Base-by-base conservation (phyloP, 768 basidiomycete genomes). In the Leucosporidium scottii region DNA sequence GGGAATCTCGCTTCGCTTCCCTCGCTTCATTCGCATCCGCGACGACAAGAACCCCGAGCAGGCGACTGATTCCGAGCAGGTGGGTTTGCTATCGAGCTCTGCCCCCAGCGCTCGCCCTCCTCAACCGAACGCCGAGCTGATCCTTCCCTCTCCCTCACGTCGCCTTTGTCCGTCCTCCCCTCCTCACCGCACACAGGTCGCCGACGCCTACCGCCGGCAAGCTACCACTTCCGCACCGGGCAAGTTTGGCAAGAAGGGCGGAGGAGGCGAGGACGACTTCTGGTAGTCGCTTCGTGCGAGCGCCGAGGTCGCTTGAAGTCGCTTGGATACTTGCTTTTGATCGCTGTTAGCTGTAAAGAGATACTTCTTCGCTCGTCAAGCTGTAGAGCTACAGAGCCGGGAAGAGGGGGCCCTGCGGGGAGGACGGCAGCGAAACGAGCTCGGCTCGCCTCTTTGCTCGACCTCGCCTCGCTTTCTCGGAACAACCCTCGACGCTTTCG, bases 41-140 rank as follows among this genome's bases (percentile, higher is more conserved):
- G 96, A 98, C 69, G 96, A 99, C 79, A 99, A 99, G 79, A 82
- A 82, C 31, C 87, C 87, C 20, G 93, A 97, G 68, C 90, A 96
- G 79, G 91, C 91, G 28, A 98, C 96, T 17, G 86, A 87, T 5
- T 86, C 92, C 9, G 93, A 98, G 75, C 91, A 93, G 84, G 91
- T 90, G 55, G 51, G 68, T 61, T 28, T 9, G 34, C 18, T 7
- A 18, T 23, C 21, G 4, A 8, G 27, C 20, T 28, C 8, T 6
- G 8, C 4, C 9, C 17, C 5, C 39, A 8, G 8, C 39, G 39
- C 8, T 3, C 39, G 39, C 39, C 15, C 39, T 44, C 39, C 13
- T 44, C 39, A 6, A 53, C 10, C 51, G 51, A 53, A 3, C 51
- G 51, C n/a, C n/a, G 23, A 27, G 51, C 51, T 53, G 51, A 53